Percentiles rank a stretch among this genome's conserved stretches.
phyloP scores from a whole-genome alignment of 2,329 filamentous ascomycete genomes.

The Emmonsiellopsis sp. region DNA sequence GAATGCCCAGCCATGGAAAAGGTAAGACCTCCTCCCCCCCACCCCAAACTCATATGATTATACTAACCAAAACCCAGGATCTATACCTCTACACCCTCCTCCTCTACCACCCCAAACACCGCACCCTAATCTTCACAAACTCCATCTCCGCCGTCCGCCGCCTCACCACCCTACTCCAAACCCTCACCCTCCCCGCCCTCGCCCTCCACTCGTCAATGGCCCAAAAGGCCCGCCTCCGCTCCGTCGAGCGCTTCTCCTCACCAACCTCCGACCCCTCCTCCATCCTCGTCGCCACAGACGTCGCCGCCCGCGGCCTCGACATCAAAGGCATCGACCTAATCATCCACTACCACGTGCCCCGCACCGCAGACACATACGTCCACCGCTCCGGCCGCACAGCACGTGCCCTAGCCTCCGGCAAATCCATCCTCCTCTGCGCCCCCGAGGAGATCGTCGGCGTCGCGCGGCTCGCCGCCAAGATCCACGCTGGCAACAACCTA shows the following conservation, averaged over 20 bases:
- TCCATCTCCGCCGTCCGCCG: conserved; percentile 88
- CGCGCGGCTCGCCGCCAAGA: conserved; percentile 73
- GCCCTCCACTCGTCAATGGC: conserved; percentile 89
- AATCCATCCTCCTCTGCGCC: conserved; percentile 79
- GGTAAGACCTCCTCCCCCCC: conserved; percentile 35
- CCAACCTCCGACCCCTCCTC: conserved; percentile 45
- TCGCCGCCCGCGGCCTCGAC: conserved; percentile 86
- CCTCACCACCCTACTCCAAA: conserved; percentile 72
- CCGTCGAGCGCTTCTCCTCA: conserved; percentile 77
- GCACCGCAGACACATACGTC: conserved; percentile 85
- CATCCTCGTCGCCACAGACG: conserved; percentile 85
- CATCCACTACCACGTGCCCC: conserved; percentile 90
- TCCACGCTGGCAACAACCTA: conserved; percentile 56
- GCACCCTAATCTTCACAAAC: conserved; percentile 88
- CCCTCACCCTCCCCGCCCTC: conserved; percentile 65
- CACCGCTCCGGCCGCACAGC: conserved; percentile 92
- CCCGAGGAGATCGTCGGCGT: conserved; percentile 87
- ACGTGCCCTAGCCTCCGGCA: conserved; percentile 65
- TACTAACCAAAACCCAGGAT: conserved; percentile 46
- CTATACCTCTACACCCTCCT: conserved; percentile 86
- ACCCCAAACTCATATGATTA: conserved; percentile 13
- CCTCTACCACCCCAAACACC: conserved; percentile 68
- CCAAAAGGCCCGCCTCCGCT: conserved; percentile 89
- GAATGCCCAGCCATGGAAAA: conserved; percentile 93
- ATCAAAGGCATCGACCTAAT: conserved; percentile 84